Evolutionary conservation across 2,329 filamentous ascomycete species (phyloP), one percentile per base, ranked within the genome.

Genomic region (Verticillium albo-atrum): DNA sequence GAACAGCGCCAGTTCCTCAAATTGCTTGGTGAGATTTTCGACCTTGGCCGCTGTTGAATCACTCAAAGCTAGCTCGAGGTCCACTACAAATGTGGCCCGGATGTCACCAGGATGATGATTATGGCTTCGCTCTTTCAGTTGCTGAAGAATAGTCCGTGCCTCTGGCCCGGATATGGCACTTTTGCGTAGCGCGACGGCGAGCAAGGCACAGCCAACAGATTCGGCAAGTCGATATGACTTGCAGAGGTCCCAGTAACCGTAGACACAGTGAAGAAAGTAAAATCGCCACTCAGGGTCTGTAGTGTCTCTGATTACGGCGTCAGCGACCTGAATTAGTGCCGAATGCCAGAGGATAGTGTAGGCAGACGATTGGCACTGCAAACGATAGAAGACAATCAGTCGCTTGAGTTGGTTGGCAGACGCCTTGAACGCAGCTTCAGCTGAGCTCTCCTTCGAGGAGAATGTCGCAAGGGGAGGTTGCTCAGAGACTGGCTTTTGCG

Each of bases 291-390:
- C 61, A 0, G 68, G 62, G 14, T 75, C 67, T 3, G 65, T 58
- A 1, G 63, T 67, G 10, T 68, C 64, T 17, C 66, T 64, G 0
- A 77, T 61, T 12, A 77, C 68, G 4, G 71, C 73, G 35, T 77
- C 77, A 4, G 71, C 66, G 0, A 77, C 66, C 34, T 76, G 77
- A 2, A 74, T 70, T 25, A 78, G 63, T 2, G 72, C 74, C 3
- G 68, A 75, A 54, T 77, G 73, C 74, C 74, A 79, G 3, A 77
- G 64, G 9, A 77, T 70, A 2, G 72, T 72, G 57, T 72, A 75
- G 1, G 67, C 65, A 2, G 74, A 74, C 12, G 68, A 69, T 6
- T 62, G 56, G 53, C 74, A 69, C 3, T 67, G 66, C 23, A 66
- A 65, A n/a, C 74, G 71, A 59, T 75, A 77, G 15, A 70, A 64